Percentiles rank a stretch among this genome's conserved stretches.
Conservation (phyloP, 768 basidiomycete species). For the Megacollybia marginata region DNA sequence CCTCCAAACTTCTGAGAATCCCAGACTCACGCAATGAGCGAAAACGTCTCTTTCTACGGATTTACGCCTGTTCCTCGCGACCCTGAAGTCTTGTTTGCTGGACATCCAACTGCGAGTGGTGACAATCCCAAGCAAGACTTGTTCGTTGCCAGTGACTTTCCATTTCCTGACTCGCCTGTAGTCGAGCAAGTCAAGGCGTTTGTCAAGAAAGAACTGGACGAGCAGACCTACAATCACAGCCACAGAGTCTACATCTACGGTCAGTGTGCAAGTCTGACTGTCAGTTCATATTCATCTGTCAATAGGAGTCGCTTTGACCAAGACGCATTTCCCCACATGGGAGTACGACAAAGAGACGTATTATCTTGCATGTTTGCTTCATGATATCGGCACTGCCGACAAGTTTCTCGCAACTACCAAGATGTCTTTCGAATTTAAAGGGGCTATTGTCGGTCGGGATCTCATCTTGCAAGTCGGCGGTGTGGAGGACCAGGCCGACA, state of each 20-base stretch:
- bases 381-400: conserved; percentile 46
- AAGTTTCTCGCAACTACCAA: conserved; percentile 44
- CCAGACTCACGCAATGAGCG: background rate
- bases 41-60: conserved; percentile 30
- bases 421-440: conserved; percentile 50
- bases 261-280: conserved; percentile 9
- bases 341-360: conserved; percentile 41
- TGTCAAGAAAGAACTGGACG: conserved; percentile 35
- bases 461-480: conserved; percentile 35
- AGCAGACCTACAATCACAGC: conserved; percentile 40
- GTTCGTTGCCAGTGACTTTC: conserved; percentile 31
- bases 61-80: conserved; percentile 42
- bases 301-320: conserved; percentile 38
- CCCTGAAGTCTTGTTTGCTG: conserved; percentile 39
- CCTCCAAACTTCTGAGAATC: no score
- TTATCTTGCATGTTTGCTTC: conserved; percentile 43
- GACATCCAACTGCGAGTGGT: conserved; percentile 35
- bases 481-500: conserved; percentile 42
- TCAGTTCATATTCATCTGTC: background rate
- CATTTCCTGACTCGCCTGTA: conserved; percentile 34
- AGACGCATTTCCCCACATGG: conserved; percentile 40
- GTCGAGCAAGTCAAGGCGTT: conserved; percentile 30
- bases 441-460: conserved; percentile 44
- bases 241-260: conserved; percentile 46
- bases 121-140: conserved; percentile 33